Base-by-base conservation (phyloP, 768 basidiomycete genomes). In the Mycena alexandri region DNA sequence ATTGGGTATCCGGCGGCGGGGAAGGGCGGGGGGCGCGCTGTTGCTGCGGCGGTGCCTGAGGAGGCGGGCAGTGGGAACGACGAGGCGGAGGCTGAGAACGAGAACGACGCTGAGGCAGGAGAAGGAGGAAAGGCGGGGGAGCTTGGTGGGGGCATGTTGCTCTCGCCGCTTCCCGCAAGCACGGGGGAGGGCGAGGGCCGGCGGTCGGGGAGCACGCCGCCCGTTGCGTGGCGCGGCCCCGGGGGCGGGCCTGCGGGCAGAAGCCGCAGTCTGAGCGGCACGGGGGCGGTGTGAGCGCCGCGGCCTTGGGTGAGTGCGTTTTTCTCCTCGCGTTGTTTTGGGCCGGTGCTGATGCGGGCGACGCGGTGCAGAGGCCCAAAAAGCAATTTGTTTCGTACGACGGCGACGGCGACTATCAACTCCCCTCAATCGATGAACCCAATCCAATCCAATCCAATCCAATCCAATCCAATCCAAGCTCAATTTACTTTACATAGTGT, bases 161-260 rank as follows among this genome's bases (percentile, higher is more conserved):
- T 63, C 13, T 36, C 62, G 53, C 62, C 54, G 0, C 50, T 44
- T 33, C 8, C n/a, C 24, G 11, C 9, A 2, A 6, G 38, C 33
- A 19, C 1, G 22, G 25, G 12, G 24, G 25, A 24, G 16, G 52
- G 41, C 11, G 50, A 29, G 13, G 67, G 17, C 42, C n/a, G 67
- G 17, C 21, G 61, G 42, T 22, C 67, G 50, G 67, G 56, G 61
- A 68, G 67, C 61, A 62, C 51, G 50, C 67, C 67, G 56, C 67
- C 61, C 6, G 67, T 43, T 0, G 67, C 66, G 54, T 67, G 66
- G 66, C 66, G 66, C 50, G 66, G 38, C 2, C 38, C 38, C 9
- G 38, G 66, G 11, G 53, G 38, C 16, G 55, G 54, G 21, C 13
- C 52, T 8, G 60, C 61, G 19, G 61, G 54, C 43, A 48, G 67